phyloP scores from a whole-genome alignment of 345 rosid genomes.

The Camelina hispida region DNA sequence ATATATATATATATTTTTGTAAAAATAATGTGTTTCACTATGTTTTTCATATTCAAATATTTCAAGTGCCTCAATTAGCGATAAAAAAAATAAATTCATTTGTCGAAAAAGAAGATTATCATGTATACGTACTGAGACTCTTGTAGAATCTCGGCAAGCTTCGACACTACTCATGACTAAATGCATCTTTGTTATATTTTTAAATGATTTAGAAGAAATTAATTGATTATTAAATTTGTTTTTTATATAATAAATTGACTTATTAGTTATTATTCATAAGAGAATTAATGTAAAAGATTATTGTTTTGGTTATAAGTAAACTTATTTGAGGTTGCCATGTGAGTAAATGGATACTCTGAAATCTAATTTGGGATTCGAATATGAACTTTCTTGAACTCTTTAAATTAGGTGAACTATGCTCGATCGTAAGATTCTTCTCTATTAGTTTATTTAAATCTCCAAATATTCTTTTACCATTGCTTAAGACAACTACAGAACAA shows the following conservation, averaged over 20 bases:
- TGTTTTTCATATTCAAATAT: not conserved
- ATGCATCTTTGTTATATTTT: not conserved
- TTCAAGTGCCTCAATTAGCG: not conserved
- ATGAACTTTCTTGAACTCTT: slow-evolving; percentile 18
- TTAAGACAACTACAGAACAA: slow-evolving; percentile 35
- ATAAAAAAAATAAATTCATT: not conserved
- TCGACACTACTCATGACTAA: not conserved
- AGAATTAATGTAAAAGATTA: not conserved
- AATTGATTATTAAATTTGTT: not conserved
- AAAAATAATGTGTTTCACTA: not conserved
- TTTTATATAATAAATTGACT: too few relatives aligned
- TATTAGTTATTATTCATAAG: not conserved
- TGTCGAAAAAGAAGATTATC: not conserved
- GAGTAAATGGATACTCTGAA: slow-evolving; percentile 21
- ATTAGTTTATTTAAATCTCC: not conserved
- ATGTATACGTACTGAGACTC: not conserved
- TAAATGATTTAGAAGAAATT: not conserved
- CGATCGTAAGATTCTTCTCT: not conserved
- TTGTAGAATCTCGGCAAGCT: not conserved
- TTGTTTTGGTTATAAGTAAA: not conserved
- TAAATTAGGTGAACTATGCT: slow-evolving; percentile 6
- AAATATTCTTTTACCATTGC: slow-evolving; percentile 34
- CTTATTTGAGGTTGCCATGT: slow-evolving; percentile 22
- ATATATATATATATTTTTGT: too few relatives aligned
- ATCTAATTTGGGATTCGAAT: slow-evolving; percentile 17